These are phyloP conservation scores for Neurospora tetraspora DNA, from an alignment of 495 filamentous ascomycete species.

Conservation along the genomic window DNA sequence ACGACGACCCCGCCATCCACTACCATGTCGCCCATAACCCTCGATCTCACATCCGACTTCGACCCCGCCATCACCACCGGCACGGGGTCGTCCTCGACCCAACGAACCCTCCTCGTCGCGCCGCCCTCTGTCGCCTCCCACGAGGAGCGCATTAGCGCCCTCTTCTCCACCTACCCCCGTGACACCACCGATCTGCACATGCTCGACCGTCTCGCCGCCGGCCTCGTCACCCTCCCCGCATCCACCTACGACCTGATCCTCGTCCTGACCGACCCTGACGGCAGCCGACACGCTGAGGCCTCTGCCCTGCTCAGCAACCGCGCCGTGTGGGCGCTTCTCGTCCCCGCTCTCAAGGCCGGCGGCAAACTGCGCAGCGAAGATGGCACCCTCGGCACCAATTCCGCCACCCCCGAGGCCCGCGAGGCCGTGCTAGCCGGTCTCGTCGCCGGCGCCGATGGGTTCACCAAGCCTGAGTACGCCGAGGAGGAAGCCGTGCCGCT, in stretches of 20 bases:
- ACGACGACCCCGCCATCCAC: background rate
- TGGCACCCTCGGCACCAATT: slow-evolving; percentile 41
- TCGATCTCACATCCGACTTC: slow-evolving; percentile 22
- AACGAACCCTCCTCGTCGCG: slow-evolving; percentile 44
- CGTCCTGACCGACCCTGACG: slow-evolving; percentile 68
- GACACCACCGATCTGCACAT: slow-evolving; percentile 82
- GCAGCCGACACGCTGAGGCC: slow-evolving; percentile 48
- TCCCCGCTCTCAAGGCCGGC: slow-evolving; percentile 57
- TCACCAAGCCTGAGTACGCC: slow-evolving; percentile 64
- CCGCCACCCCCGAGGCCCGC: slow-evolving; percentile 37
- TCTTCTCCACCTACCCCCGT: slow-evolving; percentile 49
- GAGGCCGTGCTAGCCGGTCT: slow-evolving; percentile 82
- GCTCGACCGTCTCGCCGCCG: slow-evolving; percentile 86
- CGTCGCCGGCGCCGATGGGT: slow-evolving; percentile 45
- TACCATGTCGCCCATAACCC: slow-evolving; percentile 15
- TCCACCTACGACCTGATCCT: slow-evolving; percentile 76
- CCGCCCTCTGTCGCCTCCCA: slow-evolving; percentile 43
- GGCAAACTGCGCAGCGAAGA: slow-evolving; percentile 62
- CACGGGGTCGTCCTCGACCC: slow-evolving; percentile 5
- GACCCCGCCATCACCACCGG: slow-evolving; percentile 10
- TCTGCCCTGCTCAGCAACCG: slow-evolving; percentile 48
- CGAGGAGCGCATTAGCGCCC: slow-evolving; percentile 33
- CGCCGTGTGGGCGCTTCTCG: slow-evolving; percentile 57
- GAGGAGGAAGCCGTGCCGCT: slow-evolving; percentile 60
- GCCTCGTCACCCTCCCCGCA: slow-evolving; percentile 66